Conservation (phyloP, 1,284 basidiomycete genomes). For the Cutaneotrichosporon cutaneum region DNA sequence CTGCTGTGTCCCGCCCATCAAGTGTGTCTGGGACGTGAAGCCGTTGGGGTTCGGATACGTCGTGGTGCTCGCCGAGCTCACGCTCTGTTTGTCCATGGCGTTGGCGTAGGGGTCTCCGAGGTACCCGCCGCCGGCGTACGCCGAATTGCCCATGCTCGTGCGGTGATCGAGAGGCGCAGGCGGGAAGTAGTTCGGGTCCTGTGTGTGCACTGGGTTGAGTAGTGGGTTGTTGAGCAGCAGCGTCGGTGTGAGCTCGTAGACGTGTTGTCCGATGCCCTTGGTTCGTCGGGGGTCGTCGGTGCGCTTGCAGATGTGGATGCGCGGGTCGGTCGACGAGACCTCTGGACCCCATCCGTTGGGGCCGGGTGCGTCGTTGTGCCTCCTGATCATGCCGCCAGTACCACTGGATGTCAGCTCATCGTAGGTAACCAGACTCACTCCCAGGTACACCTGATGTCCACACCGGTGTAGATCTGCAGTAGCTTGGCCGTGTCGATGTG, state of each 20-base stretch:
- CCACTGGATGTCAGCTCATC: constrained; percentile 8
- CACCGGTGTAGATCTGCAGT: constrained; percentile 80
- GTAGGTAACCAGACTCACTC: constrained; percentile 38
- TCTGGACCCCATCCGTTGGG: constrained; percentile 51
- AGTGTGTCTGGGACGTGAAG: background rate
- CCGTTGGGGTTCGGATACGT: constrained; percentile 8
- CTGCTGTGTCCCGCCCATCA: background rate
- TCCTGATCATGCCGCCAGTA: constrained; percentile 42
- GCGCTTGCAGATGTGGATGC: constrained; percentile 51
- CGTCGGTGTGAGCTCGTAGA: constrained; percentile 53
- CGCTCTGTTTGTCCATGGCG: constrained; percentile 11
- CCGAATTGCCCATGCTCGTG: constrained; percentile 11
- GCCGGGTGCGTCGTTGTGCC: constrained; percentile 37
- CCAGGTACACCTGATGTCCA: constrained; percentile 82
- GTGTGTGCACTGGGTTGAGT: constrained; percentile 43
- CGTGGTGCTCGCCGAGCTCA: constrained; percentile 18
- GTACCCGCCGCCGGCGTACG: constrained; percentile 1
- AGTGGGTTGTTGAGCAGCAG: constrained; percentile 51
- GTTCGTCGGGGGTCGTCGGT: constrained; percentile 25
- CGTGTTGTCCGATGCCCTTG: constrained; percentile 47
- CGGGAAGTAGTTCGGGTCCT: constrained; percentile 52
- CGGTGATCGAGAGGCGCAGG: constrained; percentile 39
- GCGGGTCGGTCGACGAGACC: constrained; percentile 48
- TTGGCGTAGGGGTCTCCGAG: background rate
- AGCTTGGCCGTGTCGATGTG: constrained; percentile 81